Evolutionary conservation across 2,329 filamentous ascomycete genomes (phyloP).

Genomic region (Colletotrichum agaves): DNA sequence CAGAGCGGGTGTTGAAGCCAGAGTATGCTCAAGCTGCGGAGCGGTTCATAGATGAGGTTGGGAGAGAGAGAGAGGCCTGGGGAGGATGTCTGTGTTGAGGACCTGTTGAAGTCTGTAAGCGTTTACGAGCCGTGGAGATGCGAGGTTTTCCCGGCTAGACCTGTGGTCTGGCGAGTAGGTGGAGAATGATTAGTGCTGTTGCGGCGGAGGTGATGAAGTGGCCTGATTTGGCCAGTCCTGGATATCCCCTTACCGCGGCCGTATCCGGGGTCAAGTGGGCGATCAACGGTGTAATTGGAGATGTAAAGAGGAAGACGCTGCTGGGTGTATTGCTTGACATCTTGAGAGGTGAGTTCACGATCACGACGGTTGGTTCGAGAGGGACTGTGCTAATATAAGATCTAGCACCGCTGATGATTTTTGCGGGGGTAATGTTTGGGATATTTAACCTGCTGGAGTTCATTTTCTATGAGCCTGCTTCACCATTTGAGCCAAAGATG

Average conservation of each 20-base stretch:
- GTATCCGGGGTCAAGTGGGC: neutral
- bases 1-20: constrained; percentile 20
- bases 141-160: neutral
- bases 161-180: constrained; percentile 23
- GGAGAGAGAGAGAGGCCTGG: constrained; percentile 17
- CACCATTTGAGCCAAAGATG: constrained; percentile 24
- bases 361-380: neutral
- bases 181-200: constrained; percentile 20
- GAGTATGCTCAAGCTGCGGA: constrained; percentile 14
- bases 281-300: neutral
- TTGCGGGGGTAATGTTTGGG: constrained; percentile 26
- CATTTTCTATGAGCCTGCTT: constrained; percentile 27
- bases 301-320: neutral
- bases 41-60: neutral
- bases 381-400: neutral
- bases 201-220: constrained; percentile 32
- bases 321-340: constrained; percentile 3
- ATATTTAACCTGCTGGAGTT: constrained; percentile 34
- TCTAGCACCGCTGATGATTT: constrained; percentile 24
- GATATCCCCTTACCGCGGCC: constrained; percentile 29
- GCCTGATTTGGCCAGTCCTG: constrained; percentile 31
- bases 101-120: neutral
- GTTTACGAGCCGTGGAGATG: constrained; percentile 31
- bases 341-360: constrained; percentile 20
- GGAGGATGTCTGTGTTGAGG: constrained; percentile 23